These are phyloP conservation scores for Cytospora paraplurivora DNA, from an alignment of 2,329 filamentous ascomycete genomes.

Conservation along the genomic window DNA sequence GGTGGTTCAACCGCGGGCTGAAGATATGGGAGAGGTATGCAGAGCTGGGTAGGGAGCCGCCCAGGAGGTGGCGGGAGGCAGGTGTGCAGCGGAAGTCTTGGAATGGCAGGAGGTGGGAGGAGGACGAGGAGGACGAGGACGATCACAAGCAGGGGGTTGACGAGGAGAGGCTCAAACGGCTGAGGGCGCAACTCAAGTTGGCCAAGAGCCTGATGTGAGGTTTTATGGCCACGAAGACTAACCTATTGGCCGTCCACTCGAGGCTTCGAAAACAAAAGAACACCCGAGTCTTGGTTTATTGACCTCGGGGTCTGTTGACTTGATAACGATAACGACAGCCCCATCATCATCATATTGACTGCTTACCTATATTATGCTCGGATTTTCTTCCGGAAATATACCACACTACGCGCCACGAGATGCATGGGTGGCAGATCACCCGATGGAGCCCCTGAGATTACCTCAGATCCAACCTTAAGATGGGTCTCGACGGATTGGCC, in stretches of 20 bases:
- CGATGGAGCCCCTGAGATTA: neutral
- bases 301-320: neutral
- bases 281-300: neutral
- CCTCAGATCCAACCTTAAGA: neutral
- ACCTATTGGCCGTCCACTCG: neutral
- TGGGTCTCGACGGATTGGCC: neutral
- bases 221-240: neutral
- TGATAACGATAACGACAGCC: neutral
- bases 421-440: neutral
- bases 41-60: conserved; percentile 63
- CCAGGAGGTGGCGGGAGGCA: conserved; percentile 59
- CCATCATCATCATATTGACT: too few species aligned
- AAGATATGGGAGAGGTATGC: conserved; percentile 61
- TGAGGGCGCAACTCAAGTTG: conserved; percentile 25
- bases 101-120: conserved; percentile 26
- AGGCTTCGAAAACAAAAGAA: too few species aligned
- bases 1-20: conserved; percentile 65
- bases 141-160: conserved; percentile 25
- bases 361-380: neutral
- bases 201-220: conserved; percentile 27
- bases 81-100: conserved; percentile 50
- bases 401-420: neutral
- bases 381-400: neutral
- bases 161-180: conserved; percentile 17
- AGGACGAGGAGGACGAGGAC: conserved; percentile 34